phyloP scores from a whole-genome alignment of 495 filamentous ascomycete genomes.

The Astrocystis sublimbata region DNA sequence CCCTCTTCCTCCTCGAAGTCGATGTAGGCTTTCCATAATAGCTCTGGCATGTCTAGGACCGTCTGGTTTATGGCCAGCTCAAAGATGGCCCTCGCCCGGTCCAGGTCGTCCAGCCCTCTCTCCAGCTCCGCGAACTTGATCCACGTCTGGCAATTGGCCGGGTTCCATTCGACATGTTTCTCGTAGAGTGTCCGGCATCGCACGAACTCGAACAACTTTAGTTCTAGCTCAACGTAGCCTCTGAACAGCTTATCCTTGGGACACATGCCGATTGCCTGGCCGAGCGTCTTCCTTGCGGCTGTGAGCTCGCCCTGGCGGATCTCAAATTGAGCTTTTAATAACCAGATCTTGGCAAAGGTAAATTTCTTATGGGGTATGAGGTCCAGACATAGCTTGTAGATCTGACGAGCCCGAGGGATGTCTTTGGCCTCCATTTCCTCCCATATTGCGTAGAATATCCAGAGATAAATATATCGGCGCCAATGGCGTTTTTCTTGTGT shows the following conservation, averaged over 20 bases:
- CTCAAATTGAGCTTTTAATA: slow-evolving; percentile 91
- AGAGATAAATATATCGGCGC: slow-evolving; percentile 95
- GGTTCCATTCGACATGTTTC: slow-evolving; percentile 89
- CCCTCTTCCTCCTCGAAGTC: slow-evolving; percentile 95
- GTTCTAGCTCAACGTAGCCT: slow-evolving; percentile 88
- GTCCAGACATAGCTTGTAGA: slow-evolving; percentile 85
- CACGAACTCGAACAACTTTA: slow-evolving; percentile 87
- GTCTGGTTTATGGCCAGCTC: slow-evolving; percentile 85
- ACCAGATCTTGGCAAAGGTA: slow-evolving; percentile 96
- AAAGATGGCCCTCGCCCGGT: slow-evolving; percentile 86
- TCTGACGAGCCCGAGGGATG: slow-evolving; percentile 75
- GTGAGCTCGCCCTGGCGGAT: slow-evolving; percentile 80
- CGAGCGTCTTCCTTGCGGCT: slow-evolving; percentile 81
- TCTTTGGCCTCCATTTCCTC: slow-evolving; percentile 87
- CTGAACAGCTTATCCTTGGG: slow-evolving; percentile 95
- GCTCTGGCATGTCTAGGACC: slow-evolving; percentile 93
- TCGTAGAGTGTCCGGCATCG: slow-evolving; percentile 89
- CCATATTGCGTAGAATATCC: slow-evolving; percentile 95
- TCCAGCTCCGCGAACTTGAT: slow-evolving; percentile 93
- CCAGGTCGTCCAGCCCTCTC: slow-evolving; percentile 82
- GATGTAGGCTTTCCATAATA: slow-evolving; percentile 96
- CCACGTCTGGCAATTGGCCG: slow-evolving; percentile 88
- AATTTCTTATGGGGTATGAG: slow-evolving; percentile 95
- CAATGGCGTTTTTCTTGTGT: slow-evolving; percentile 97
- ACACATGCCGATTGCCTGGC: slow-evolving; percentile 87